Conservation (phyloP, 495 filamentous ascomycete species). For the Apodospora peruviana region DNA sequence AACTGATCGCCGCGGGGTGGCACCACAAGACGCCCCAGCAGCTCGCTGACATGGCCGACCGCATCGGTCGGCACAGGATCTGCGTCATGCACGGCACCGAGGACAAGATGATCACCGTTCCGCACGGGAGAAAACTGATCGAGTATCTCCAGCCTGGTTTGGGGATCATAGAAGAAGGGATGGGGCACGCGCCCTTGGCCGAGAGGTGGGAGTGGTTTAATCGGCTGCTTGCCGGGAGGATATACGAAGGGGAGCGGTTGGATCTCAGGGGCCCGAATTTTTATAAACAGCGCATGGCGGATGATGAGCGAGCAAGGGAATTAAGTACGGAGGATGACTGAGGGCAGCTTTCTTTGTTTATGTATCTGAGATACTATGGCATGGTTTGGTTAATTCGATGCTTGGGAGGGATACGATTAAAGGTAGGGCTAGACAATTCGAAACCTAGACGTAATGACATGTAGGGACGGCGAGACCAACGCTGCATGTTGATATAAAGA, state of each 20-base stretch:
- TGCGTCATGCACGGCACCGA: constrained; percentile 65
- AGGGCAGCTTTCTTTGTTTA: no score
- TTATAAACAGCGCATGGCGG: not conserved
- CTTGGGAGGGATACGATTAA: no score
- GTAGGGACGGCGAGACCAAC: no score
- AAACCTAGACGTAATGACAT: no score
- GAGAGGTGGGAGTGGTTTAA: constrained; percentile 60
- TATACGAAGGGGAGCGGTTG: constrained; percentile 29
- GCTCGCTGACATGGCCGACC: constrained; percentile 55
- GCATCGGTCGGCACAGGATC: constrained; percentile 66
- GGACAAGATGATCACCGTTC: constrained; percentile 69
- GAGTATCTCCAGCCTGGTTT: constrained; percentile 46
- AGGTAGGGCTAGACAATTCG: no score
- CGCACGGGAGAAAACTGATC: constrained; percentile 56
- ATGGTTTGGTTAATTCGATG: no score
- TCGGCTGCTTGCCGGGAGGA: constrained; percentile 48
- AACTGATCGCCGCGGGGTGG: constrained; percentile 73
- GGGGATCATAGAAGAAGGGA: constrained; percentile 52
- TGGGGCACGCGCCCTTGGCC: constrained; percentile 63
- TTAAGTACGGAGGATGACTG: no score
- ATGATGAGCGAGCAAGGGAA: not conserved
- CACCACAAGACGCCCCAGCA: constrained; percentile 65
- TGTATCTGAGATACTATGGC: no score
- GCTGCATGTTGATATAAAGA: no score
- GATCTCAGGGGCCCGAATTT: constrained; percentile 14